Evolutionary conservation across 2,329 filamentous ascomycete genomes (phyloP), one percentile per base, ranked within the genome.

Genomic region (Sporothrix euskadiensis): DNA sequence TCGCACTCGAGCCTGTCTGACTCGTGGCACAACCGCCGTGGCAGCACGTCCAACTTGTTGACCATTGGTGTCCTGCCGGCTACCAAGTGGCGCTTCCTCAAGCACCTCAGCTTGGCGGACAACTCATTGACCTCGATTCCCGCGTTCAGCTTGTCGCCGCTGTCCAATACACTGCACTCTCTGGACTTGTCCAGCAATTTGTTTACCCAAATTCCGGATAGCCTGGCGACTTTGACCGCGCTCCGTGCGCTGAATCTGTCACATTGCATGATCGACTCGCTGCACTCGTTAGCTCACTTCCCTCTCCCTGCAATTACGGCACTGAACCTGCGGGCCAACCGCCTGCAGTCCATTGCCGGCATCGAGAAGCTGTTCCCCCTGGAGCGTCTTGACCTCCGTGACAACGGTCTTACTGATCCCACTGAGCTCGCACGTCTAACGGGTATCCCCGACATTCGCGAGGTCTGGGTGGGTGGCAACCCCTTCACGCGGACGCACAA

Each of bases 231-330:
- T 10, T 85, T 99, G 73, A 94, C 94, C 26, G 91, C 94, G 39
- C 87, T 99, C n/a, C 90, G 94, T 76, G 94, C 96, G 32, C 84
- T 99, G 71, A 98, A 99, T 79, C 86, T 99, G 35, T 97, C 95
- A 4, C 92, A 97, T 79, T 98, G 95, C 86, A 98, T 98, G 94
- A 98, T 99, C 76, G 93, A 95, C 78, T 96, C 94, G 19, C 86
- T 99, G 73, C 92, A 97, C 78, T 97, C 95, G 1, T 85, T 99
- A 57, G 90, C 90, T 1, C 90, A 92, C 76, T 96, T 92, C 78
- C 94, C 96, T 14, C 86, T 99, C 5, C 95, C 96, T 39, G 95
- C 96, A 26, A 97, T 99, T 75, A 97, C 93, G 1, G 94, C 94
- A 0, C 85, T 99, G 73, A 98, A 98, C 79, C 88, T 99, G 72